phyloP scores from a whole-genome alignment of 257 asterid genomes.

The Solanum pinnatisectum region DNA sequence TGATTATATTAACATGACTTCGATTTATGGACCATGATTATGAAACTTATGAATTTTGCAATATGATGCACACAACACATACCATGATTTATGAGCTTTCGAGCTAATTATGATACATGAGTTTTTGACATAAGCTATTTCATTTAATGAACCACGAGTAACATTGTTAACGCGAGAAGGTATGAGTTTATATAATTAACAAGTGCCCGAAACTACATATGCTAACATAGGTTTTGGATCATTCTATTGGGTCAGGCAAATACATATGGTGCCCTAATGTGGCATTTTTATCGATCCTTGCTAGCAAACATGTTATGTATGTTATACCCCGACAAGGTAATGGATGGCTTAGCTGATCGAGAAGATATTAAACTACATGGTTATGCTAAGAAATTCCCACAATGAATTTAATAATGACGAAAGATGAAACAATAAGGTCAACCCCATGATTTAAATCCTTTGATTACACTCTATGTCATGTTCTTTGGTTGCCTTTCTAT shows the following conservation, averaged over 20 bases:
- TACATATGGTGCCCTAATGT: background rate
- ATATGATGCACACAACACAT: background rate
- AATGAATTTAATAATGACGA: background rate
- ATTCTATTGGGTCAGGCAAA: background rate
- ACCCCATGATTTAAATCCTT: background rate
- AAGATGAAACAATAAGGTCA: background rate
- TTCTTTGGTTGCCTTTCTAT: background rate
- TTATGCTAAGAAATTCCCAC: background rate
- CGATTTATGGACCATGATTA: background rate
- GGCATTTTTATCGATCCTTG: background rate
- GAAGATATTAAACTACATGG: background rate
- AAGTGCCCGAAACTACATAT: background rate
- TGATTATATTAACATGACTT: background rate
- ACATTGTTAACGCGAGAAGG: background rate
- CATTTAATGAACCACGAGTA: background rate
- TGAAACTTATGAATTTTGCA: background rate
- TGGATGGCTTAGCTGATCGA: background rate
- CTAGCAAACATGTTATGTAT: background rate
- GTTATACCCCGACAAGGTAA: background rate
- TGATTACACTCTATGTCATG: background rate
- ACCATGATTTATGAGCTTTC: background rate
- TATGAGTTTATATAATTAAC: too few relatives aligned
- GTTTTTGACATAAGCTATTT: background rate
- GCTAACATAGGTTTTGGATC: background rate
- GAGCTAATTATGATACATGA: background rate